A percentile compares a stretch with the other conserved stretches of the same genome.
These are phyloP conservation scores for Globisporangium spinosum DNA, from an alignment of 352 stramenopile species.

Conservation along the genomic window DNA sequence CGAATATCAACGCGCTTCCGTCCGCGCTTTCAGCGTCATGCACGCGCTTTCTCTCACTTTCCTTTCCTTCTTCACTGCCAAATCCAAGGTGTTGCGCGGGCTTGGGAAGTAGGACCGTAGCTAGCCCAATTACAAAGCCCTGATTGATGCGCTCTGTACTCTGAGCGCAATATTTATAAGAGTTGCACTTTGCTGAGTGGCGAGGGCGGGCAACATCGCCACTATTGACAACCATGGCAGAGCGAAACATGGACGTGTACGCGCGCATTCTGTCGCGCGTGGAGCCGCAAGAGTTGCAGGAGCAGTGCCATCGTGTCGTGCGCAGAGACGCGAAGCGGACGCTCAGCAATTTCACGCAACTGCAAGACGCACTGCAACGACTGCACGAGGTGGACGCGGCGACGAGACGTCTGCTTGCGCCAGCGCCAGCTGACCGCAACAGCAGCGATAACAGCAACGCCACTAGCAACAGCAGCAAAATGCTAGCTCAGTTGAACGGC, in stretches of 20 bases:
- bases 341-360: slow-evolving; percentile 10
- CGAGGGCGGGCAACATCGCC: background rate
- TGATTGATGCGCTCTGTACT: background rate
- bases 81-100: background rate
- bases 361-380: slow-evolving; percentile 16
- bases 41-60: slow-evolving; percentile 2
- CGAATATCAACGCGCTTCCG: background rate
- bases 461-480: background rate
- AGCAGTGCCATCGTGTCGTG: slow-evolving; percentile 21
- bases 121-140: background rate
- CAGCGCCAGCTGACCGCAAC: background rate
- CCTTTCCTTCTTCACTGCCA: background rate
- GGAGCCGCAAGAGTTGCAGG: slow-evolving; percentile 21
- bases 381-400: slow-evolving; percentile 28
- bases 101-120: background rate
- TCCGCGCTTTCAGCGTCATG: background rate
- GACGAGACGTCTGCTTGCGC: slow-evolving; percentile 20
- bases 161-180: background rate
- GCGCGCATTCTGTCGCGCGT: slow-evolving; percentile 32
- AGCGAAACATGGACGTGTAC: slow-evolving; percentile 19
- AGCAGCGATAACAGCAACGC: background rate
- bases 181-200: background rate
- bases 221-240: background rate
- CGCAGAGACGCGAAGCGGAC: slow-evolving; percentile 17
- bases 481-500: background rate